Evolutionary conservation across 441 rosid genomes (phyloP).

Genomic region (Syzygium syzygioides): DNA sequence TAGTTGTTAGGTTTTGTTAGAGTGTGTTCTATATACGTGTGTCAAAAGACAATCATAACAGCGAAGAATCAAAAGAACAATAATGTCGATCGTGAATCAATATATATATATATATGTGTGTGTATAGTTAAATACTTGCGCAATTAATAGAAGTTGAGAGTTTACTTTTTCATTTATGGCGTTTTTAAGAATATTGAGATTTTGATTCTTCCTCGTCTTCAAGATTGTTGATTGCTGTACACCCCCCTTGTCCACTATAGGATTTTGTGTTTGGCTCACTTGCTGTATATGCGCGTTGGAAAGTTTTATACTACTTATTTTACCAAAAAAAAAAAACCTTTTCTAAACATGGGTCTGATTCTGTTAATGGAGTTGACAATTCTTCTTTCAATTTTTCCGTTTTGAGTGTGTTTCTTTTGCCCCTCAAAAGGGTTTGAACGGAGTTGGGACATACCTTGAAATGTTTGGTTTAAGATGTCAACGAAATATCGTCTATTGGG

Average conservation of each 20-base stretch:
- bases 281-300: too few species aligned
- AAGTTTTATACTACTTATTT: too few species aligned
- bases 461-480: background rate
- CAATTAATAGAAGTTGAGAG: background rate
- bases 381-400: background rate
- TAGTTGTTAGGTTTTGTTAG: too few species aligned
- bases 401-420: background rate
- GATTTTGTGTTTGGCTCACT: too few species aligned
- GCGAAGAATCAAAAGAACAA: background rate
- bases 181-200: background rate
- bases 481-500: accelerated
- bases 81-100: accelerated
- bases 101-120: too few species aligned
- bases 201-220: background rate
- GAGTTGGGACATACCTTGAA: accelerated
- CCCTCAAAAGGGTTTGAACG: accelerated
- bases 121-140: background rate
- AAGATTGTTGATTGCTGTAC: background rate
- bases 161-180: background rate
- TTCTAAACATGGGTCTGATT: too few species aligned
- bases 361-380: accelerated
- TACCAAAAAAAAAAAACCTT: too few species aligned
- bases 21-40: background rate
- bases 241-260: background rate
- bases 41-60: background rate